Percentiles rank a stretch among this genome's conserved stretches.
These are phyloP conservation scores for Trichoderma citrinoviride DNA, from an alignment of 2,329 filamentous ascomycete genomes.

Conservation along the genomic window DNA sequence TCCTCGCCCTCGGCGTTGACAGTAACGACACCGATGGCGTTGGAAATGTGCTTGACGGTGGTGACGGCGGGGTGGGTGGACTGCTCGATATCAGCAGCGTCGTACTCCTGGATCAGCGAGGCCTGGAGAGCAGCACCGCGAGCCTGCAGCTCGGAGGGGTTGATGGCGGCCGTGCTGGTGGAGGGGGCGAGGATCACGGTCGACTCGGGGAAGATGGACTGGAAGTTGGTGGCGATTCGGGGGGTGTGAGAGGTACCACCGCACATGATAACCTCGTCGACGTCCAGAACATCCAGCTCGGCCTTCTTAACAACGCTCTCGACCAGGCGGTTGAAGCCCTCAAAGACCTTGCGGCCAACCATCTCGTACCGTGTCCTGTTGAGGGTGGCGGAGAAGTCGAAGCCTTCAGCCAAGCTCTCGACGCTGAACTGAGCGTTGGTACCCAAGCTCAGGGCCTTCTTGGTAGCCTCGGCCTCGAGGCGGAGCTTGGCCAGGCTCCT, in stretches of 20 bases:
- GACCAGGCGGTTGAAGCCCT: conserved; percentile 81
- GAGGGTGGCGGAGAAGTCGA: conserved; percentile 88
- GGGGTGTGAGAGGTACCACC: conserved; percentile 93
- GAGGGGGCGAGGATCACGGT: conserved; percentile 81
- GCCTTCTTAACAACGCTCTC: conserved; percentile 88
- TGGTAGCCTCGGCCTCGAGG: conserved; percentile 84
- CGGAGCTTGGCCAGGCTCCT: conserved; percentile 88
- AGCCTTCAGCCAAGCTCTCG: conserved; percentile 82
- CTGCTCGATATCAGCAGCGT: conserved; percentile 89
- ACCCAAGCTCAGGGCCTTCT: conserved; percentile 87
- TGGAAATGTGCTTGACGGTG: conserved; percentile 83
- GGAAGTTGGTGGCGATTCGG: conserved; percentile 80
- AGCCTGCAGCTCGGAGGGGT: conserved; percentile 86
- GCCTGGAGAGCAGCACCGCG: conserved; percentile 95
- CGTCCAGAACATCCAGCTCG: conserved; percentile 83
- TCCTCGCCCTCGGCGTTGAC: conserved; percentile 58
- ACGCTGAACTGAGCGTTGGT: conserved; percentile 88
- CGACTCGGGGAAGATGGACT: conserved; percentile 73
- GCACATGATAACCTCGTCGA: conserved; percentile 91
- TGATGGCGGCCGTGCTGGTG: conserved; percentile 74
- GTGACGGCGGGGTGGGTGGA: conserved; percentile 94
- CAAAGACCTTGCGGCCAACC: conserved; percentile 79
- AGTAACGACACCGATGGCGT: conserved; percentile 83
- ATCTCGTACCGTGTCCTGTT: conserved; percentile 94
- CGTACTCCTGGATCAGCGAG: conserved; percentile 90